Percentiles rank a stretch among this genome's conserved stretches.
These are phyloP conservation scores for Leucocoprinus birnbaumii DNA, from an alignment of 768 basidiomycete genomes.

Conservation along the genomic window DNA sequence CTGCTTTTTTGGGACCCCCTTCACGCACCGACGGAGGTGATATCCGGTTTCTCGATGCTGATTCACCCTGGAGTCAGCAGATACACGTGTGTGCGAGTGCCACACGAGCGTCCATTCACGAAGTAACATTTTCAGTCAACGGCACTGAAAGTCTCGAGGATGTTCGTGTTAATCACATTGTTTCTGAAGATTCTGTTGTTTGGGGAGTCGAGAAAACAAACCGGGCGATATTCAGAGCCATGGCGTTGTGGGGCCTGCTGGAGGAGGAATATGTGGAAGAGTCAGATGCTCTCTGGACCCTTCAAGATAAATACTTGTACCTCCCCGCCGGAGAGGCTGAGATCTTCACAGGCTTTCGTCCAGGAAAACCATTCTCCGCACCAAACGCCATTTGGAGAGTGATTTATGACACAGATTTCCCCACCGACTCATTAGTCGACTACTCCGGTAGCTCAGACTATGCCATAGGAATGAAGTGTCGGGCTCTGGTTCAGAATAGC, in stretches of 20 bases:
- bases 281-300: neutral
- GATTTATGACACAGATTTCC: neutral
- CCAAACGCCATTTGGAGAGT: neutral
- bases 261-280: neutral
- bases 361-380: neutral
- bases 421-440: neutral
- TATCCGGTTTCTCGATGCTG: neutral
- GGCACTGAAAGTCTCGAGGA: neutral
- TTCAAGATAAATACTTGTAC: neutral
- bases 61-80: constrained; percentile 19
- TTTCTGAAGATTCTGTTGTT: neutral
- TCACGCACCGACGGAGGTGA: constrained; percentile 21
- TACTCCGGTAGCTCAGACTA: neutral
- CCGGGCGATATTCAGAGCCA: neutral
- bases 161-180: neutral
- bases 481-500: neutral
- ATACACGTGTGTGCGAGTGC: constrained; percentile 17
- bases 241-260: neutral
- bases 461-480: neutral
- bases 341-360: neutral
- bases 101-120: constrained; percentile 5
- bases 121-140: neutral
- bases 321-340: neutral
- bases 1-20: constrained; percentile 16
- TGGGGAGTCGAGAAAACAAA: constrained; percentile 5